Conservation (phyloP, 768 basidiomycete genomes). For the Termitomyces sp. region DNA sequence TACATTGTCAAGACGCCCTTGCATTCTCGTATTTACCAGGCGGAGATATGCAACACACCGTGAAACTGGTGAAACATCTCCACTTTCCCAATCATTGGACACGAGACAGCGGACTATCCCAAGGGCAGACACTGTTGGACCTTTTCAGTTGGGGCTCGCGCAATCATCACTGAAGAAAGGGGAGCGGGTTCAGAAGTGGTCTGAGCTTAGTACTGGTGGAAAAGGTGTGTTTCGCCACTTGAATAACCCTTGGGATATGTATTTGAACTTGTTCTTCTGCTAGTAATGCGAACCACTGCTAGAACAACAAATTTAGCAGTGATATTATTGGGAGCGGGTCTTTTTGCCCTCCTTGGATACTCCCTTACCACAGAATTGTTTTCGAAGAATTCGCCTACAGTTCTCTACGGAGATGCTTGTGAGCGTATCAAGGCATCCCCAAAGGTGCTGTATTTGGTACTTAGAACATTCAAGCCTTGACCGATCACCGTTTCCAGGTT, state of each 20-base stretch:
- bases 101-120: conserved; percentile 43
- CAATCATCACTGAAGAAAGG: conserved; percentile 50
- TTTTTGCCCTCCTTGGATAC: conserved; percentile 73
- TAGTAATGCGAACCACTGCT: conserved; percentile 48
- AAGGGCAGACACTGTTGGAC: conserved; percentile 65
- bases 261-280: neutral
- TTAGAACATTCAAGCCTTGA: conserved; percentile 1
- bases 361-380: conserved; percentile 81
- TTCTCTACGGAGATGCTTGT: conserved; percentile 64
- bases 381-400: conserved; percentile 85
- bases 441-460: conserved; percentile 31
- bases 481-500: conserved; percentile 41
- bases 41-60: conserved; percentile 47
- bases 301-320: conserved; percentile 51
- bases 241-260: neutral
- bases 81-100: conserved; percentile 65
- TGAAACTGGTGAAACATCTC: conserved; percentile 32
- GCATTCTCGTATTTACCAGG: conserved; percentile 3
- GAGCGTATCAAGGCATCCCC: conserved; percentile 47
- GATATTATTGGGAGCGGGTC: conserved; percentile 73
- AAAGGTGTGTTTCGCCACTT: conserved; percentile 53
- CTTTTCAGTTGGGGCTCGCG: conserved; percentile 72
- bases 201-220: conserved; percentile 69
- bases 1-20: conserved; percentile 4
- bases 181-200: conserved; percentile 70